Conservation (phyloP, 345 rosid genomes). For the Triadica sebifera region DNA sequence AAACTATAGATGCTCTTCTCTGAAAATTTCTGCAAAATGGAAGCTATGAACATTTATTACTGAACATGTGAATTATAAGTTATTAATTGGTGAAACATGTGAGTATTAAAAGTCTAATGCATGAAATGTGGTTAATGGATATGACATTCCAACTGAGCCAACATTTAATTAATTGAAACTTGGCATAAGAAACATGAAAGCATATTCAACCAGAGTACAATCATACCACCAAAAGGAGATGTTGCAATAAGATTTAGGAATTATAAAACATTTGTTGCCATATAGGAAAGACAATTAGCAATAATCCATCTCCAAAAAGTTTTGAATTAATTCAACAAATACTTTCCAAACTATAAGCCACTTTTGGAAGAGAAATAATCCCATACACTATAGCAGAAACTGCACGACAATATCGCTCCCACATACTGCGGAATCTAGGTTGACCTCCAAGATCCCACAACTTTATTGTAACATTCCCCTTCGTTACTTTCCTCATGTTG, state of each 20-base stretch:
- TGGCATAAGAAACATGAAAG: not conserved
- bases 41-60: no score
- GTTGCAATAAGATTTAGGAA: no score
- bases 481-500: constrained; percentile 81
- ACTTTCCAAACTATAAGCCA: not conserved
- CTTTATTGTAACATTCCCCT: constrained; percentile 78
- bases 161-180: not conserved
- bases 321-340: not conserved
- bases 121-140: no score
- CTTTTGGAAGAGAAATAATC: constrained; percentile 10
- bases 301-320: not conserved
- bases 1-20: no score
- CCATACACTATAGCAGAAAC: constrained; percentile 85
- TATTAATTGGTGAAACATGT: no score
- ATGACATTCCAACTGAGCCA: not conserved
- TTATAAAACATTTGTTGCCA: not conserved
- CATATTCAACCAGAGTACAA: no score
- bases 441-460: constrained; percentile 88
- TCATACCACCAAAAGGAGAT: no score
- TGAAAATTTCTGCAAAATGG: no score
- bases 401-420: constrained; percentile 91
- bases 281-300: not conserved
- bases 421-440: constrained; percentile 95
- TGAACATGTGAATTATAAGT: no score
- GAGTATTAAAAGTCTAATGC: no score